Conservation (phyloP, 441 rosid genomes). For the Macaranga tanarius region DNA sequence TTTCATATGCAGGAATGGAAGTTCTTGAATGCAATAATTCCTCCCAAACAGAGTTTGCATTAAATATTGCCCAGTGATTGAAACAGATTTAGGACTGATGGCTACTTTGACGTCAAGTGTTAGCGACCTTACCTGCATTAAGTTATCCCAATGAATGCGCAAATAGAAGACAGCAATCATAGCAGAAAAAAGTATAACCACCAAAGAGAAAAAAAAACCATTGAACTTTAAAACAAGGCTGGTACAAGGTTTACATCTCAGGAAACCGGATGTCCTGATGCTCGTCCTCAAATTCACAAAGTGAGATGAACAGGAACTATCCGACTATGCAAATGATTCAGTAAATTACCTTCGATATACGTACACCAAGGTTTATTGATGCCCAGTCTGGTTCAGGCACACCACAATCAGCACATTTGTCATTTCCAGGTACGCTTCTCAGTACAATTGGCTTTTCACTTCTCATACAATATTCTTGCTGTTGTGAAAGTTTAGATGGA, state of each 20-base stretch:
- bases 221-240: not conserved
- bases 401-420: slow-evolving; percentile 95
- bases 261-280: not conserved
- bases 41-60: slow-evolving; percentile 86
- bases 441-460: slow-evolving; percentile 80
- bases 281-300: not conserved
- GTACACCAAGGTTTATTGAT: slow-evolving; percentile 95
- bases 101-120: slow-evolving; percentile 96
- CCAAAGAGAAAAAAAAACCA: not conserved
- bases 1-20: slow-evolving; percentile 40
- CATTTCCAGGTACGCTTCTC: slow-evolving; percentile 80
- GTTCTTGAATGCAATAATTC: slow-evolving; percentile 56
- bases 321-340: not conserved
- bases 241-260: not conserved
- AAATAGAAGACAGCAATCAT: slow-evolving; percentile 1
- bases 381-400: slow-evolving; percentile 99
- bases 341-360: slow-evolving; percentile 75
- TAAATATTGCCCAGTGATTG: slow-evolving; percentile 73
- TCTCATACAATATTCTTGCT: slow-evolving; percentile 41
- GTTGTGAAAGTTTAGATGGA: slow-evolving; percentile 55
- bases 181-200: slow-evolving; percentile 3
- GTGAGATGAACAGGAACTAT: not conserved
- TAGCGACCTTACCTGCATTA: slow-evolving; percentile 84
- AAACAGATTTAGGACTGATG: slow-evolving; percentile 71
- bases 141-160: slow-evolving; percentile 14